Evolutionary conservation across 148 eudicot genomes (phyloP), one percentile per base, ranked within the genome.

Genomic region (Polygonum maritimum): DNA sequence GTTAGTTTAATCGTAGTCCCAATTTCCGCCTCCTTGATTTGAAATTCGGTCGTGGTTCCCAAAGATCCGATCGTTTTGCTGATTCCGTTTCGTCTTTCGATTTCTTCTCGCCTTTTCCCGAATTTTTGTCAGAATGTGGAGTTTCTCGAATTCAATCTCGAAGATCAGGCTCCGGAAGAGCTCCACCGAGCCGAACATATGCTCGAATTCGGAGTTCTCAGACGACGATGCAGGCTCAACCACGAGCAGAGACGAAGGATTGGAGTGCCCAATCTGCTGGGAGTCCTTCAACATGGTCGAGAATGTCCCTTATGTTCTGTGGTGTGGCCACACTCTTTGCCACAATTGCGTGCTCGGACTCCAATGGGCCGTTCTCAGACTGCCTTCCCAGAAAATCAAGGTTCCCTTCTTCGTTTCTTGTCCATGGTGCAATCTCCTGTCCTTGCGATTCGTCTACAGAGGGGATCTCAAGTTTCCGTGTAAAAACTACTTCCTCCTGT

Each of bases 291-390:
- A 77, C 39, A 49, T 77, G 52, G 79, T 77, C 18, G 79, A 77
- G 51, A 77, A 77, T 49, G 79, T 77, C 47, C 79, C 79, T 21
- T 77, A 77, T 69, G 79, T 77, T 54, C 54, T 77, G 21, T 77
- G 79, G 79, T 77, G 79, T 22, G 79, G 79, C 7, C 79, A 77
- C 55, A 77, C 79, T 14, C 79, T 77, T 11, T 77, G 79, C 74
- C 49, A 51, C 3, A 77, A 77, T 41, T 77, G 79, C 36, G 69
- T 77, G 1, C 63, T 77, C 48, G 79, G 79, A 44, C 55, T 77
- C 40, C 79, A 67, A 39, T 77, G 79, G 63, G 74, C 79, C 52
- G 74, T 69, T 67, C 36, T 77, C 35, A 48, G 71, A 69, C 55
- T 67, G 14, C 79, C 79, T 18, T 47, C 79, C n/a, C 48, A 44